Conservation (phyloP, 441 rosid genomes). For the Populus trichocarpa region DNA sequence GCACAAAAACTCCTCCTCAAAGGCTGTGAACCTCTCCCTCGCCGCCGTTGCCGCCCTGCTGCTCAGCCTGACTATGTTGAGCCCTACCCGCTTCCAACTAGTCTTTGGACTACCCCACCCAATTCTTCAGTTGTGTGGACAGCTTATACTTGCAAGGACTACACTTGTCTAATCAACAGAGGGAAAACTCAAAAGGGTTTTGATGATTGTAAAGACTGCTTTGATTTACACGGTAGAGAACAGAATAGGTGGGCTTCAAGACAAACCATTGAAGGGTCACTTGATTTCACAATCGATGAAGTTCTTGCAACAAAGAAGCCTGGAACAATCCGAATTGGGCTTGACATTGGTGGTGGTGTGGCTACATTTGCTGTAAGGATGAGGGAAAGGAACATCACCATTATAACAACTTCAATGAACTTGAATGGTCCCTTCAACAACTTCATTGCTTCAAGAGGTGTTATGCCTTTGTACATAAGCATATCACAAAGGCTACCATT, state of each 20-base stretch:
- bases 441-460: conserved; percentile 56
- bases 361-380: conserved; percentile 54
- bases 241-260: conserved; percentile 35
- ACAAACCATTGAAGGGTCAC: neutral
- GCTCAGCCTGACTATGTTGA: conserved; percentile 24
- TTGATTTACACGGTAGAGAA: conserved; percentile 45
- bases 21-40: conserved; percentile 61
- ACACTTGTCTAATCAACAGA: conserved; percentile 42
- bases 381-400: conserved; percentile 50
- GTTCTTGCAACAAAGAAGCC: conserved; percentile 39
- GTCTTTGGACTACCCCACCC: conserved; percentile 42
- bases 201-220: conserved; percentile 61
- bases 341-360: conserved; percentile 61
- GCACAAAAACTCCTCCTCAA: conserved; percentile 57
- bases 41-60: conserved; percentile 45
- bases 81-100: conserved; percentile 40
- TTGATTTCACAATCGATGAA: conserved; percentile 46
- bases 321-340: conserved; percentile 50
- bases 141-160: conserved; percentile 50
- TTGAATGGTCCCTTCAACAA: conserved; percentile 56
- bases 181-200: conserved; percentile 34
- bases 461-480: conserved; percentile 47
- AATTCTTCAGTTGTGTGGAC: conserved; percentile 54
- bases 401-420: conserved; percentile 56
- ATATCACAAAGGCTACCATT: conserved; percentile 58